phyloP scores from a whole-genome alignment of 768 basidiomycete genomes.

The Rhizopogon sp. region DNA sequence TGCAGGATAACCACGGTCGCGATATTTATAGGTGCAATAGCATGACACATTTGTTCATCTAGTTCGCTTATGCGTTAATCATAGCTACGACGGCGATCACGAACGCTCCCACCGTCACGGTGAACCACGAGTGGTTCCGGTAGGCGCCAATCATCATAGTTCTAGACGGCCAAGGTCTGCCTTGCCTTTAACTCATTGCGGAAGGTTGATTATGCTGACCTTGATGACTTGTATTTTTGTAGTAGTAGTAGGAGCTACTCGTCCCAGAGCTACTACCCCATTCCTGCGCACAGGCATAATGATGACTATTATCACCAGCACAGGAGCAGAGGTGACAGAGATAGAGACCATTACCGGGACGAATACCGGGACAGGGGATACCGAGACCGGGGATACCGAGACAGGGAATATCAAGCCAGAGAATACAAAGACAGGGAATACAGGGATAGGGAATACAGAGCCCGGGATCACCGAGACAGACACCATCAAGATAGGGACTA shows the following conservation, averaged over 20 bases:
- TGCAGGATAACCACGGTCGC: conserved; percentile 55
- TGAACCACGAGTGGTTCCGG: conserved; percentile 21
- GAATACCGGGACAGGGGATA: conserved; percentile 11
- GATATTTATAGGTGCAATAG: conserved; percentile 49
- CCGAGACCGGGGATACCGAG: conserved; percentile 12
- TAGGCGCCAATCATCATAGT: conserved; percentile 16
- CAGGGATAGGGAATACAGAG: background rate
- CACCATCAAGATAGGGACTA: background rate
- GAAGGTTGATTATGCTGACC: background rate
- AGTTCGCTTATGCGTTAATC: background rate
- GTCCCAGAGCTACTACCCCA: conserved; percentile 16
- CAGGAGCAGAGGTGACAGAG: conserved; percentile 14
- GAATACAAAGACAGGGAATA: background rate
- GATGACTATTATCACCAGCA: conserved; percentile 16
- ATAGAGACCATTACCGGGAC: conserved; percentile 15
- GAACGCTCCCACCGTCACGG: conserved; percentile 16
- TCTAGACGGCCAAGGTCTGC: conserved; percentile 16
- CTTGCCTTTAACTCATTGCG: background rate
- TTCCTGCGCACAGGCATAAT: conserved; percentile 18
- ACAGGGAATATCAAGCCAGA: conserved; percentile 1
- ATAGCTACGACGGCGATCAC: conserved; percentile 24
- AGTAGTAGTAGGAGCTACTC: conserved; percentile 22
- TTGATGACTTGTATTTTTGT: conserved; percentile 5
- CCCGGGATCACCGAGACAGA: background rate
- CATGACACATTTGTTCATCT: background rate